These are phyloP conservation scores for Cladophialophora exuberans DNA, from an alignment of 2,329 filamentous ascomycete genomes.

Conservation along the genomic window DNA sequence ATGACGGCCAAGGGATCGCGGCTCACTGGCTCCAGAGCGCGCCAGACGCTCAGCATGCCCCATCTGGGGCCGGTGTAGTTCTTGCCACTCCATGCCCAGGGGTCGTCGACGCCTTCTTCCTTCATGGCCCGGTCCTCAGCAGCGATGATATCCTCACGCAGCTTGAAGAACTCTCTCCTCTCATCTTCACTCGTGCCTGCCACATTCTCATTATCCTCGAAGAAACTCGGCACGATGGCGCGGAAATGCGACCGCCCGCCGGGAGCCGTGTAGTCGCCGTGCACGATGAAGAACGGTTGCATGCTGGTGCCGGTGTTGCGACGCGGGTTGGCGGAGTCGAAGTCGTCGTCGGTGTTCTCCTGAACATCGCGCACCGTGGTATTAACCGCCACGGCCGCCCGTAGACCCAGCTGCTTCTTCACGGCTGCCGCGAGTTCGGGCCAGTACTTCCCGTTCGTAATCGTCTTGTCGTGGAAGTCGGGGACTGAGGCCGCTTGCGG, in stretches of 20 bases:
- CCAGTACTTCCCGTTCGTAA: constrained; percentile 13
- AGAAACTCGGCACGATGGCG: constrained; percentile 13
- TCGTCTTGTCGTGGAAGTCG: constrained; percentile 12
- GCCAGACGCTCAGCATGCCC: constrained; percentile 33
- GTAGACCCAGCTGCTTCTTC: constrained; percentile 6
- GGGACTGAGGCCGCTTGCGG: constrained; percentile 8
- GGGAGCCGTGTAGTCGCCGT: constrained; percentile 16
- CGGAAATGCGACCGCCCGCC: constrained; percentile 11
- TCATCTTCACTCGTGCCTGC: constrained; percentile 8
- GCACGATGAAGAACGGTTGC: constrained; percentile 18
- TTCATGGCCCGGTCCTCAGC: constrained; percentile 16
- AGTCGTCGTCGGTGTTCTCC: background rate
- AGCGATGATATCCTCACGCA: constrained; percentile 9
- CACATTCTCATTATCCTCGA: constrained; percentile 14
- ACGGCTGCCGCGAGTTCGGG: constrained; percentile 13
- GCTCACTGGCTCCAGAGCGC: constrained; percentile 32
- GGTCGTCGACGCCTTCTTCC: constrained; percentile 10
- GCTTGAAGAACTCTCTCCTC: constrained; percentile 4
- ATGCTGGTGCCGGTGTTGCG: background rate
- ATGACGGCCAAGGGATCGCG: constrained; percentile 33
- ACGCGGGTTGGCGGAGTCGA: constrained; percentile 5
- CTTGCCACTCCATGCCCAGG: constrained; percentile 16
- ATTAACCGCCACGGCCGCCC: constrained; percentile 8
- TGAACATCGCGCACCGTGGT: constrained; percentile 13
- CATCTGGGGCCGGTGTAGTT: constrained; percentile 20